Evolutionary conservation across 768 basidiomycete genomes (phyloP), one percentile per base, ranked within the genome.

Genomic region (Terana coerulea): DNA sequence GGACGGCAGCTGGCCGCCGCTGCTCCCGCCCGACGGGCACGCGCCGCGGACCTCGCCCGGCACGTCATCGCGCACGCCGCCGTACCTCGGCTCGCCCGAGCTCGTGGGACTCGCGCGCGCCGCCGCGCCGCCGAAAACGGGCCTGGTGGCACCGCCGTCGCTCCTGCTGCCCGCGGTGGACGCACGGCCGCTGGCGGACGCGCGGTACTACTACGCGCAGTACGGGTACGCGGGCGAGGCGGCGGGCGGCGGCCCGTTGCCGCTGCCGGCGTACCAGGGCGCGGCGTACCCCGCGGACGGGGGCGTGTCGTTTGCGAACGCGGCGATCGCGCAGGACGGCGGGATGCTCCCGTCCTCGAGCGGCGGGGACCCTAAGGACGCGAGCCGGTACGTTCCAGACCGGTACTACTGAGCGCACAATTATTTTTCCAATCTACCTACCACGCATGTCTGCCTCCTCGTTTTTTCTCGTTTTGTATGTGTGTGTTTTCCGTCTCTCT

Each of bases 1-100:
- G 11, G 56, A 57, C 25, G 44, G 39, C 9, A 46, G 47, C 24
- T 57, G 55, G 55, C 21, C 51, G 10, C 42, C 37, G 15, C 30
- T 28, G 12, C 21, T 53, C n/a, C 50, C 55, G 21, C 9, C 47
- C 41, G 43, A 39, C 28, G 33, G 51, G 28, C 25, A 22, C n/a
- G 15, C 44, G 26, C 22, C 35, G 14, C 29, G 37, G 5, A 47
- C n/a, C 35, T 50, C 53, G 21, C 48, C 53, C 7, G 17, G 42
- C 21, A 21, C 30, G 21, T n/a, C n/a, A n/a, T 15, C 11, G 6
- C 37, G 49, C 11, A 36, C 42, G 7, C 21, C 42, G 42, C 24
- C 54, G 42, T 55, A 55, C 36, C 9, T 34, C 22, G 19, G 26
- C 9, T 36, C 44, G 12, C 45, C 51, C 2, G 26, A 47, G 36